Percentiles rank a stretch among this genome's conserved stretches.
These are phyloP conservation scores for Fraxinus floribunda DNA, from an alignment of 305 asterid species.

Conservation along the genomic window DNA sequence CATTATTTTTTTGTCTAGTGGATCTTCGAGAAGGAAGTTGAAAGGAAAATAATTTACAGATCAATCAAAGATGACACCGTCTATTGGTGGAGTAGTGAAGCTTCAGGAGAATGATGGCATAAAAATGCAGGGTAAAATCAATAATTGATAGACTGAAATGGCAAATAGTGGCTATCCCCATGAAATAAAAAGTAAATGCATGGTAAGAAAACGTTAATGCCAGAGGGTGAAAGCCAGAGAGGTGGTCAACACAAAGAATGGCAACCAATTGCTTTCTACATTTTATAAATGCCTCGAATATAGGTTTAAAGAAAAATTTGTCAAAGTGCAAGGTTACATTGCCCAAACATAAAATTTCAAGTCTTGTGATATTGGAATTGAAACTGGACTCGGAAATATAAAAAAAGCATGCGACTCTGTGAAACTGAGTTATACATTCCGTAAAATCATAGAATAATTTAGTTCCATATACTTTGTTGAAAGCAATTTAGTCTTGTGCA, in stretches of 20 bases:
- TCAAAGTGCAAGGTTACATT: neutral
- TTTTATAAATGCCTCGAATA: neutral
- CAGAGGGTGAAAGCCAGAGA: neutral
- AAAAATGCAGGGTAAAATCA: neutral
- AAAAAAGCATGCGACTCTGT: slow-evolving; percentile 7
- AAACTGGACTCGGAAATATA: slow-evolving; percentile 4
- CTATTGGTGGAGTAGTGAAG: neutral
- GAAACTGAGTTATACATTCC: neutral
- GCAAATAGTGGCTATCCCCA: neutral
- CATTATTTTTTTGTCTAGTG: neutral
- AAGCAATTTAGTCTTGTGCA: slow-evolving; percentile 12
- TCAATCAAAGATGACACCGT: neutral
- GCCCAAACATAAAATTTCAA: slow-evolving; percentile 10
- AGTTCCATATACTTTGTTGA: slow-evolving; percentile 5
- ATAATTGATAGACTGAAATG: neutral
- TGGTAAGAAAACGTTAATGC: neutral
- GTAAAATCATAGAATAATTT: neutral
- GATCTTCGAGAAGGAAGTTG: neutral
- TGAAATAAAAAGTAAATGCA: neutral
- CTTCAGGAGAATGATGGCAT: neutral
- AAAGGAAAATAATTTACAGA: slow-evolving; percentile 2
- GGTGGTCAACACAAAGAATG: neutral
- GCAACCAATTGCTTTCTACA: neutral
- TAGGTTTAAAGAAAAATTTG: slow-evolving; percentile 10
- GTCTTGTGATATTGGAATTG: neutral